Percentiles rank a stretch among this genome's conserved stretches.
phyloP scores from a whole-genome alignment of 257 asterid genomes.

The Nicotiana benthamiana region DNA sequence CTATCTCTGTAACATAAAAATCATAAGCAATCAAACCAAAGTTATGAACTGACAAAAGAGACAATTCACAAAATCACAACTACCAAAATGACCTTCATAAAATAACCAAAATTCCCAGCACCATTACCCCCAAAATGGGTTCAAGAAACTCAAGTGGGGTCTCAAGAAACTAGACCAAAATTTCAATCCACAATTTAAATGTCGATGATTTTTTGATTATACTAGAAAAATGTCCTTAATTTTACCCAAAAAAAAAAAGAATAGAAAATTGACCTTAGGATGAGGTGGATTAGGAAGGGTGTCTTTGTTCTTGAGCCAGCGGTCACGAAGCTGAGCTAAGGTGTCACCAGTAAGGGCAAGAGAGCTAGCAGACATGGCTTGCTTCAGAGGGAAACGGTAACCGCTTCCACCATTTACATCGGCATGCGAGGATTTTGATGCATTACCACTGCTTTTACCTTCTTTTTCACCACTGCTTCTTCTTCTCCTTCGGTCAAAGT shows the following conservation, averaged over 20 bases:
- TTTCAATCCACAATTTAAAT: not conserved
- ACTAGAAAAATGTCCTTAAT: not conserved
- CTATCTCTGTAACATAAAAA: not conserved
- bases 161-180: not conserved
- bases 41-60: not conserved
- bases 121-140: not conserved
- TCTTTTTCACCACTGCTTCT: not conserved
- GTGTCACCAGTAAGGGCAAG: constrained; percentile 76
- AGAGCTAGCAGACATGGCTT: constrained; percentile 55
- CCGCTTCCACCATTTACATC: constrained; percentile 19
- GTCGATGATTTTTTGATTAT: not conserved
- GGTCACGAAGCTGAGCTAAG: constrained; percentile 59
- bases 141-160: not conserved
- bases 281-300: constrained; percentile 18
- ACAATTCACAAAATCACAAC: constrained; percentile 1
- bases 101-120: not conserved
- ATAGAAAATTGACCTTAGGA: not conserved
- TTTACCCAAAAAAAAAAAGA: not conserved
- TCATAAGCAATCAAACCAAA: not conserved
- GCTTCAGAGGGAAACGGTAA: constrained; percentile 46
- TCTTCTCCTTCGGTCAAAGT: not conserved
- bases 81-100: not conserved
- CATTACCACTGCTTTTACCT: constrained; percentile 1
- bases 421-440: constrained; percentile 11
- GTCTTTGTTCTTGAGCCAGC: constrained; percentile 38